Evolutionary conservation across 106 monocot species (phyloP), one percentile per base, ranked within the genome.

Genomic region (Chionographis japonica): DNA sequence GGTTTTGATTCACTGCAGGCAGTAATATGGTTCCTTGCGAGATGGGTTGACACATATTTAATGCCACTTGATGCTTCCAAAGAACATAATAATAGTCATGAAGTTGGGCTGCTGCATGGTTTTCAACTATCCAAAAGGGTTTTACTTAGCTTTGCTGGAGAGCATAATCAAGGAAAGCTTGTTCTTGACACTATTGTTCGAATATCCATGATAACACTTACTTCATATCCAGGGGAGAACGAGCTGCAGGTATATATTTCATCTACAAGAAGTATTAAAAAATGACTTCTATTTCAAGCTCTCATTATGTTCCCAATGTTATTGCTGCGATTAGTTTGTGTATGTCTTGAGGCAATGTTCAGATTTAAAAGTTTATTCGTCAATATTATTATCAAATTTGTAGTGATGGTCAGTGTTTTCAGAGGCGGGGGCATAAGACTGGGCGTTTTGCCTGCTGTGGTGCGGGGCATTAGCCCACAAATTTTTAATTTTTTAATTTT

Each of bases 41-140:
- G 97, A 83, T 98, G 92, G 92, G 80, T 78, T 61, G 89, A 85
- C 68, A 98, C 97, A 58, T 98, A 92, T 68, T 68, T 98, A 63
- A 84, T 98, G 84, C 85, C 86, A 52, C 63, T 73, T 74, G 81
- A 88, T 70, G 42, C 62, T 15, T 54, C 53, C 18, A 81, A 77
- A 75, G 73, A 68, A 70, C 66, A 84, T 40, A 72, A 65, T 46
- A 67, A 39, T 12, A 62, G 13, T 40, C 51, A 42, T 80, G 77
- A 80, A 41, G 52, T 67, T 74, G 68, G 52, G 51, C 46, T 58
- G n/a, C 35, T 38, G 58, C 37, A 77, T 56, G 70, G 58, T 40
- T 27, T 66, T 60, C 69, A 68, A 63, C 35, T 55, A 78, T 82
- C 91, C 56, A 86, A 68, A 70, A 83, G 54, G 58, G 37, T 83